Conservation (phyloP, 441 rosid species). For the Arabidopsis hybrid region DNA sequence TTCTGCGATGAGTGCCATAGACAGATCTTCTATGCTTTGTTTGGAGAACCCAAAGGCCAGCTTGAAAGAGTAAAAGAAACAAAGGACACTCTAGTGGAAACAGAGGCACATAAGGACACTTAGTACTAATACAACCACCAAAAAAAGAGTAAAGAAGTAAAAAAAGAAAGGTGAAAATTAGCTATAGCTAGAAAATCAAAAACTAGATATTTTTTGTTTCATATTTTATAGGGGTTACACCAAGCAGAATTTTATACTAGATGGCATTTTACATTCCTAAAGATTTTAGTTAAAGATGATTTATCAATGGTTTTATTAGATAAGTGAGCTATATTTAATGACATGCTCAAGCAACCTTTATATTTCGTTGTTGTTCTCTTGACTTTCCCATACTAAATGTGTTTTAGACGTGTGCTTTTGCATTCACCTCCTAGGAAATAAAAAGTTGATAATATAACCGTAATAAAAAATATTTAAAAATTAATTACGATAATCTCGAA, state of each 20-base stretch:
- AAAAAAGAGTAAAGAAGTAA: constrained; percentile 26
- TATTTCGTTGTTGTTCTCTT: too few relatives aligned
- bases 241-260: constrained; percentile 8
- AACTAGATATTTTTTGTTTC: neutral
- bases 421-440: too few relatives aligned
- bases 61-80: constrained; percentile 47
- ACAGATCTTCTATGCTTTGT: constrained; percentile 67
- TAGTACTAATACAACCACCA: constrained; percentile 27
- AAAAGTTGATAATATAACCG: too few relatives aligned
- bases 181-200: constrained; percentile 6
- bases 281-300: constrained; percentile 5
- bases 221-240: constrained; percentile 15
- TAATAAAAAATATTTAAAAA: too few relatives aligned
- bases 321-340: too few relatives aligned
- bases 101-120: constrained; percentile 26
- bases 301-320: neutral
- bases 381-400: too few relatives aligned
- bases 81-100: constrained; percentile 20
- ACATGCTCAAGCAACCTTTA: too few relatives aligned
- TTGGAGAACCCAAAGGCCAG: constrained; percentile 77
- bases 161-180: constrained; percentile 14
- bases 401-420: too few relatives aligned
- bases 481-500: too few relatives aligned
- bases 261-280: constrained; percentile 11
- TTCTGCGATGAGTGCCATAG: constrained; percentile 87